Evolutionary conservation across 768 basidiomycete species (phyloP), one percentile per base, ranked within the genome.

Genomic region (Auricularia auricula-judae): DNA sequence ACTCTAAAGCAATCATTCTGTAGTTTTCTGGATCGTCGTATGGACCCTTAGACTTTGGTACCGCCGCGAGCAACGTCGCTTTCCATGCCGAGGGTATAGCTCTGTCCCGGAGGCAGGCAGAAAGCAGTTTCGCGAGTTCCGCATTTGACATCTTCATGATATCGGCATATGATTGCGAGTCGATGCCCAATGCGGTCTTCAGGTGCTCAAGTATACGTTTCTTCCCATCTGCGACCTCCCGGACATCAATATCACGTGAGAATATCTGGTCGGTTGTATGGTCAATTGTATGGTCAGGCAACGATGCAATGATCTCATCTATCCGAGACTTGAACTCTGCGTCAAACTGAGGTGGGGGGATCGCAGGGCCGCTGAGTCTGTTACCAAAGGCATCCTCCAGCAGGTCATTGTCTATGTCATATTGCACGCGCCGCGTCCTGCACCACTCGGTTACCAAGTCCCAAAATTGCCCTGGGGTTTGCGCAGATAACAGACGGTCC

Each of bases 1-100:
- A 69, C 63, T 76, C 75, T 0, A 75, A 67, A 2, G 70, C 72
- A 21, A 76, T 72, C 1, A 68, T 61, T 4, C 72, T 59, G 61
- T 73, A 76, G 69, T 66, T 70, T 0, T 70, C 65, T 0, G 73
- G 66, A 4, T 71, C 65, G 16, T 16, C 21, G 21, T 51, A 51
- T 5, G 47, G 47, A 10, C 47, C 47, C 18, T 51, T 51, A 10
- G 47, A 8, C 21, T 51, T 51, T 4, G 47, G 47, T 5, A 51
- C 47, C 21, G 47, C 47, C 47, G 47, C 47, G 5, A 51, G 47
- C 16, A 51, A 16, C 10, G 47, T 21, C 10, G 47, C 47, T 16
- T 51, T 51, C 47, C 47, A 51, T 4, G 47, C 47, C 10, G 47
- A 18, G 18, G 47, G 47, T 18, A 51, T 51, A 51, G 21, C 8